Evolutionary conservation across 2,329 filamentous ascomycete genomes (phyloP).

Genomic region (Ambrosiella xylebori): DNA sequence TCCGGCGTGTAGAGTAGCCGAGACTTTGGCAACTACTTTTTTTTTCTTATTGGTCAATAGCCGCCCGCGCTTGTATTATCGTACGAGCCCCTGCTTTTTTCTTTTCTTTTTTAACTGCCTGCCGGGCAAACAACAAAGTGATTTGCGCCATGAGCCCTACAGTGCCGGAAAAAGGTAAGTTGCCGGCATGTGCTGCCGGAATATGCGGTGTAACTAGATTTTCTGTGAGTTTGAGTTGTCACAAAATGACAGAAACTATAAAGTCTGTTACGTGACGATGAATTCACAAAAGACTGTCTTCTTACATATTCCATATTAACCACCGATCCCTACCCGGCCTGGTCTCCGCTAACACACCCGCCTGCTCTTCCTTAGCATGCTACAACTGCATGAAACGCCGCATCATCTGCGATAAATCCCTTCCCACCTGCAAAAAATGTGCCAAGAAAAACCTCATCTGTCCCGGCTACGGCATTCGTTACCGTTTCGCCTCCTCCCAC

Average conservation of each 20-base stretch:
- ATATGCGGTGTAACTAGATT: not conserved
- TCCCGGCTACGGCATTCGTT: slow-evolving; percentile 7
- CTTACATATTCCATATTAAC: too few species aligned
- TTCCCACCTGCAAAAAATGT: slow-evolving; percentile 2
- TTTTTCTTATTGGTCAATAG: too few species aligned
- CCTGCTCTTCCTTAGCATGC: not conserved
- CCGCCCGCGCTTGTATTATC: too few species aligned
- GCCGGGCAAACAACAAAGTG: not conserved
- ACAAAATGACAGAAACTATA: too few species aligned
- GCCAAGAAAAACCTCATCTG: slow-evolving; percentile 5
- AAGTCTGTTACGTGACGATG: too few species aligned
- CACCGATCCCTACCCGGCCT: too few species aligned
- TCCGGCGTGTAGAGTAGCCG: too few species aligned
- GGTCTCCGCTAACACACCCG: not conserved
- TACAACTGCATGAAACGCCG: slow-evolving; percentile 8
- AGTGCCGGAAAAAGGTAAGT: slow-evolving; percentile 2
- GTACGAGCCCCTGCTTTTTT: too few species aligned
- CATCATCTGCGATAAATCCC: slow-evolving; percentile 4
- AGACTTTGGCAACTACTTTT: too few species aligned
- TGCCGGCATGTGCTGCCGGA: too few species aligned
- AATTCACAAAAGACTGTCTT: too few species aligned
- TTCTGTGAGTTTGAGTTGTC: too few species aligned
- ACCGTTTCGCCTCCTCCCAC: slow-evolving; percentile 2
- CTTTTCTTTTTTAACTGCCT: not conserved
- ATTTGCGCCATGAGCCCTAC: slow-evolving; percentile 11